These are phyloP conservation scores for Phlebopus sp. DNA, from an alignment of 1,284 basidiomycete genomes.

Conservation along the genomic window DNA sequence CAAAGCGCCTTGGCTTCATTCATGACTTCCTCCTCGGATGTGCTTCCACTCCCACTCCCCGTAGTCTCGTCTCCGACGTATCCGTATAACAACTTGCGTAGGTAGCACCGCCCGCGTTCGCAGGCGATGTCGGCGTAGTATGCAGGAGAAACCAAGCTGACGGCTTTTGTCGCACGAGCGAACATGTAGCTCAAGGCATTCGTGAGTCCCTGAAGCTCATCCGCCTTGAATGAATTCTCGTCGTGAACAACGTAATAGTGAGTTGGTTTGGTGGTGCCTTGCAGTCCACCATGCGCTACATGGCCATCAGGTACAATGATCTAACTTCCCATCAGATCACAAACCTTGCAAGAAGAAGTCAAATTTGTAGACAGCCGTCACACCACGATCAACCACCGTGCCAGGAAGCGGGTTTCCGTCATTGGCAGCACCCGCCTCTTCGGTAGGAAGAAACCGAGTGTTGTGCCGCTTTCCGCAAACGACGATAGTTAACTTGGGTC, in stretches of 20 bases:
- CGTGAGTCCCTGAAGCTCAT: constrained; percentile 62
- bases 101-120: constrained; percentile 74
- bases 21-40: constrained; percentile 47
- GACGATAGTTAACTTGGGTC: constrained; percentile 70
- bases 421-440: constrained; percentile 50
- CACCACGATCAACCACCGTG: constrained; percentile 72
- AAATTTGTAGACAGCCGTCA: constrained; percentile 74
- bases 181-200: constrained; percentile 75
- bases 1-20: constrained; percentile 54
- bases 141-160: constrained; percentile 72
- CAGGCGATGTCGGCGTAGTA: constrained; percentile 79
- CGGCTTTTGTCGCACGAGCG: constrained; percentile 77
- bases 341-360: constrained; percentile 74
- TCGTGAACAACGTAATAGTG: constrained; percentile 79
- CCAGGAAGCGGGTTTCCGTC: constrained; percentile 73
- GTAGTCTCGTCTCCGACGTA: constrained; percentile 23
- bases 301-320: background rate
- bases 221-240: constrained; percentile 65
- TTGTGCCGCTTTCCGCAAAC: constrained; percentile 83
- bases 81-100: constrained; percentile 69
- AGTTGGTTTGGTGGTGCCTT: constrained; percentile 69
- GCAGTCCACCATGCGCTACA: constrained; percentile 61
- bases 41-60: constrained; percentile 24
- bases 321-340: constrained; percentile 6
- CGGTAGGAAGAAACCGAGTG: constrained; percentile 78